Conservation (phyloP, 2,329 filamentous ascomycete species). For the Sarocladium kiliense region DNA sequence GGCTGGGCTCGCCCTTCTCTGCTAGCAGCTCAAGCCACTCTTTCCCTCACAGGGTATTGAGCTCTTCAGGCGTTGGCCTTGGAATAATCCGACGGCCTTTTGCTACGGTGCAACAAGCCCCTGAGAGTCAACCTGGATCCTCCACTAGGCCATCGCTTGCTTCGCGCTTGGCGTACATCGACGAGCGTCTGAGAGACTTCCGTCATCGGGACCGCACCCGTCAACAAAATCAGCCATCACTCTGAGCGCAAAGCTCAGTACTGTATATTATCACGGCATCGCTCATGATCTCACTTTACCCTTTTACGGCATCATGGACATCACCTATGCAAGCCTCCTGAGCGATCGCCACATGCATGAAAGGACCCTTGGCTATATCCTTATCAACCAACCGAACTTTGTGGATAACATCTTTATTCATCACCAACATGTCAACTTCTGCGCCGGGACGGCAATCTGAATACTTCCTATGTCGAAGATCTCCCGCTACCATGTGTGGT, state of each 20-base stretch:
- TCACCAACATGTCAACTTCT: neutral
- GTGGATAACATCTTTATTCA: constrained; percentile 7
- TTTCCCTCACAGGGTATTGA: constrained; percentile 53
- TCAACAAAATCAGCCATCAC: constrained; percentile 45
- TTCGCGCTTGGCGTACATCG: constrained; percentile 51
- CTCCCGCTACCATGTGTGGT: neutral
- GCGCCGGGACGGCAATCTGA: neutral
- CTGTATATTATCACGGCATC: constrained; percentile 4
- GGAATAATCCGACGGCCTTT: constrained; percentile 45
- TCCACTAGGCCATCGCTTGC: constrained; percentile 38
- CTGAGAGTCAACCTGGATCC: constrained; percentile 21
- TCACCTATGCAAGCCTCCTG: neutral
- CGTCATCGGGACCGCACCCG: constrained; percentile 36
- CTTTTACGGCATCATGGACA: constrained; percentile 19
- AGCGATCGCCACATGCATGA: neutral
- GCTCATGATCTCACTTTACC: constrained; percentile 14
- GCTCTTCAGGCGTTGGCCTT: constrained; percentile 39
- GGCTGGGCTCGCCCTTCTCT: constrained; percentile 56
- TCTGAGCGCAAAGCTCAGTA: constrained; percentile 23
- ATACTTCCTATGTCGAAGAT: neutral
- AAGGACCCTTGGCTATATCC: neutral
- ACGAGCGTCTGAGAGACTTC: constrained; percentile 52
- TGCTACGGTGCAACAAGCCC: constrained; percentile 49
- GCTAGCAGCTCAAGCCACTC: constrained; percentile 49
- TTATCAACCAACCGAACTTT: neutral